Conservation (phyloP, 345 rosid species). For the Citrus medica region DNA sequence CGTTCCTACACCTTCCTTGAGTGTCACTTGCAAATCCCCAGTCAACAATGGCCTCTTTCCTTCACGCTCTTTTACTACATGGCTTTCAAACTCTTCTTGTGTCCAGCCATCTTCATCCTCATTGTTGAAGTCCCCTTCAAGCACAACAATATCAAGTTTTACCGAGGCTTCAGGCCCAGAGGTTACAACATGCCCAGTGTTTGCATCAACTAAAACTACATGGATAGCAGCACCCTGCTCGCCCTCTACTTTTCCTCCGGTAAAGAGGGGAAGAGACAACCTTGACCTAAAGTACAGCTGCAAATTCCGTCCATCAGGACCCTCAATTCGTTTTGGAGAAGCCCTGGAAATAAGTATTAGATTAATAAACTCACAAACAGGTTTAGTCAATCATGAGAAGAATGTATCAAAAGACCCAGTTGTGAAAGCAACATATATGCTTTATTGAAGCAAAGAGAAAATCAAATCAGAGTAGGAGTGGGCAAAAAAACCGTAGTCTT, state of each 20-base stretch:
- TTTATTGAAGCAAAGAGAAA: not conserved
- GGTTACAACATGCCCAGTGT: slow-evolving; percentile 66
- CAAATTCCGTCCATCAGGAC: slow-evolving; percentile 76
- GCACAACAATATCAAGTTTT: slow-evolving; percentile 85
- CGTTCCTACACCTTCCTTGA: slow-evolving; percentile 98
- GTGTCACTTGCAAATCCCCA: slow-evolving; percentile 83
- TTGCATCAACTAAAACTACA: slow-evolving; percentile 65
- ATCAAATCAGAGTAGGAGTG: not conserved
- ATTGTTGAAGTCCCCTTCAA: slow-evolving; percentile 90
- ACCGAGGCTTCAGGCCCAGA: slow-evolving; percentile 77
- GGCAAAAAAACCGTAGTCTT: no score
- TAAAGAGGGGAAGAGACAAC: slow-evolving; percentile 94
- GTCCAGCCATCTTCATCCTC: slow-evolving; percentile 96
- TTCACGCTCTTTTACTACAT: slow-evolving; percentile 90
- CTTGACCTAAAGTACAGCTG: slow-evolving; percentile 80
- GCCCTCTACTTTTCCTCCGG: slow-evolving; percentile 98
- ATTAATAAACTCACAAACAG: not conserved
- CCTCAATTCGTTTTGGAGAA: slow-evolving; percentile 90
- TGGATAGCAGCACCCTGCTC: slow-evolving; percentile 98
- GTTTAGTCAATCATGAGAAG: not conserved
- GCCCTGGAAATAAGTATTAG: slow-evolving; percentile 39
- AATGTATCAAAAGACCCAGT: not conserved
- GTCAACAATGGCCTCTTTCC: slow-evolving; percentile 92
- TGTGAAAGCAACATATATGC: not conserved
- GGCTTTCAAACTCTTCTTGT: slow-evolving; percentile 88